Conservation (phyloP, 1,284 basidiomycete species). For the Salmacisia buchloeana region DNA sequence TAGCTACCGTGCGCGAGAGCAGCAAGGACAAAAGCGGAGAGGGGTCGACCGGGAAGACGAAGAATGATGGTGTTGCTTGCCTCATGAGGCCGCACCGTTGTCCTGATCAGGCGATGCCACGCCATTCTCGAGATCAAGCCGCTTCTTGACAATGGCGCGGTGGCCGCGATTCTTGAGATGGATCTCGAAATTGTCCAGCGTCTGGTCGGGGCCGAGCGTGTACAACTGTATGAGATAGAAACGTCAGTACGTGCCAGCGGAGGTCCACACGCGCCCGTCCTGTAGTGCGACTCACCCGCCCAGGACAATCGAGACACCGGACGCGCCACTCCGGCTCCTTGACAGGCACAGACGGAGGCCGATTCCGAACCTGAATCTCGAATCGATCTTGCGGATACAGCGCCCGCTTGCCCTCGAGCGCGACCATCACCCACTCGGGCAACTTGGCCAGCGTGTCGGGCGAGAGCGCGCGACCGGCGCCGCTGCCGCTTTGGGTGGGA, state of each 20-base stretch:
- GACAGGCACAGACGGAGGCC: conserved; percentile 21
- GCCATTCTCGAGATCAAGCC: too few species aligned
- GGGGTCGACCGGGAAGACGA: too few species aligned
- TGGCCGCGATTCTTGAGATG: conserved; percentile 76
- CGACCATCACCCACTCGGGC: conserved; percentile 67
- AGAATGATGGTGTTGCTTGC: too few species aligned
- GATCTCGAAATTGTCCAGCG: conserved; percentile 83
- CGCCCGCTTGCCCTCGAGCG: conserved; percentile 63
- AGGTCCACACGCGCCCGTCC: conserved; percentile 23
- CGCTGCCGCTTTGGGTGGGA: not conserved
- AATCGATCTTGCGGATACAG: conserved; percentile 79
- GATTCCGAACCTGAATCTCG: conserved; percentile 30
- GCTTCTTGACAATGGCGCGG: conserved; percentile 50
- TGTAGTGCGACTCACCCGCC: conserved; percentile 62
- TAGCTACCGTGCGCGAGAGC: too few species aligned
- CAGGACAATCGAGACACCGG: conserved; percentile 89
- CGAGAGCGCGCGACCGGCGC: not conserved
- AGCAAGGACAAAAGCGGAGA: too few species aligned
- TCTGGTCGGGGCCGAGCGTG: conserved; percentile 84
- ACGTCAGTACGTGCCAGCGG: not conserved
- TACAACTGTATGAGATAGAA: conserved; percentile 63
- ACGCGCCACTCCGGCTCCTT: conserved; percentile 70
- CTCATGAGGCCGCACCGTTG: too few species aligned
- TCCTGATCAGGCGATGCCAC: too few species aligned
- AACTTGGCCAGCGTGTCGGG: conserved; percentile 10